A percentile compares a stretch with the other conserved stretches of the same genome.
phyloP scores from a whole-genome alignment of 169 alveolate species.

The Toxoplasma gondii region DNA sequence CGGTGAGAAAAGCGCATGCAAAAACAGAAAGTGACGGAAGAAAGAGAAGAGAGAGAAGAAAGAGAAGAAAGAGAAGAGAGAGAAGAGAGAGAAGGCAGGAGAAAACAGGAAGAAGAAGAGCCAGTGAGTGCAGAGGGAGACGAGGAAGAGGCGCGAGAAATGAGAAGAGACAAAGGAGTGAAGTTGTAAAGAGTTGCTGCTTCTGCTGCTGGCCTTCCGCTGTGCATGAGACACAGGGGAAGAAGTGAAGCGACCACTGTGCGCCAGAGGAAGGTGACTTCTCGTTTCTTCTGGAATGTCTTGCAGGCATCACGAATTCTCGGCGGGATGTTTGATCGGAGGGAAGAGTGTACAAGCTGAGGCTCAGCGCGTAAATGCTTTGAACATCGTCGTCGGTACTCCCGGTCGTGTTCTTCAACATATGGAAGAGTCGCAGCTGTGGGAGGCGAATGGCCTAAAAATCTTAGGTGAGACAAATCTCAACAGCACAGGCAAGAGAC shows the following conservation, averaged over 20 bases:
- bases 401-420: constrained; percentile 97
- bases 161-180: no score
- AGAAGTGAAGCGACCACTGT: no score
- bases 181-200: no score
- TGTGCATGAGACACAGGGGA: no score
- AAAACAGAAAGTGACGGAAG: background rate
- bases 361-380: constrained; percentile 80
- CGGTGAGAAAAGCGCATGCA: background rate
- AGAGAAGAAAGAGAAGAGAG: background rate
- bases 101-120: no score
- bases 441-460: constrained; percentile 84
- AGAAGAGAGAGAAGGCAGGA: no score
- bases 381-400: constrained; percentile 91
- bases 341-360: constrained; percentile 91
- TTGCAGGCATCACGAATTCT: constrained; percentile 82
- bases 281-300: no score
- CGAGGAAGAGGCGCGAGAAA: no score
- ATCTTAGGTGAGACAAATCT: constrained; percentile 70
- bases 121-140: no score
- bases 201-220: no score
- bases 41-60: background rate
- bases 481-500: no score
- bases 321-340: constrained; percentile 93
- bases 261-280: no score
- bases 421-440: constrained; percentile 91